Evolutionary conservation across 495 filamentous ascomycete genomes (phyloP).

Genomic region (Halenospora varia): DNA sequence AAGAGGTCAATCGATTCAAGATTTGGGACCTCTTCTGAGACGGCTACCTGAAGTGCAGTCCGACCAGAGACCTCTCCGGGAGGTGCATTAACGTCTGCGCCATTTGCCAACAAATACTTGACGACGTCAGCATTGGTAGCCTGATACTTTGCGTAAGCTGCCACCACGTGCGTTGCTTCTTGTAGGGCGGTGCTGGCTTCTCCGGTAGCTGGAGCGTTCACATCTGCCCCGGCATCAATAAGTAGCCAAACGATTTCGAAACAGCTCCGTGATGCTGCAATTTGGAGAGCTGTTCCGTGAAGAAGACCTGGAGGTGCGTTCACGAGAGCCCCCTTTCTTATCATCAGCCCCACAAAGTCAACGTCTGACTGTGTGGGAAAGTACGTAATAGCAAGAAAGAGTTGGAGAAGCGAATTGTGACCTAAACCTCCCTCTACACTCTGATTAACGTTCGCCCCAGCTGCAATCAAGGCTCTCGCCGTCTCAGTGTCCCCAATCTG

Average conservation of each 20-base stretch:
- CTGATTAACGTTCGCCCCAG: neutral
- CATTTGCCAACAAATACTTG: conserved; percentile 18
- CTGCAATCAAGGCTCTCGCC: neutral
- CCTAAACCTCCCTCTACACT: neutral
- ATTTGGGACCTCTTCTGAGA: neutral
- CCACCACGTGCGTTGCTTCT: conserved; percentile 2
- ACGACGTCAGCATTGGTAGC: conserved; percentile 7
- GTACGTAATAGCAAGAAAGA: neutral
- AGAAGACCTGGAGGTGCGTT: conserved; percentile 11
- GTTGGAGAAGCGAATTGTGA: neutral
- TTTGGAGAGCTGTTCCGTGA: conserved; percentile 19
- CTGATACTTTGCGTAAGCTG: neutral
- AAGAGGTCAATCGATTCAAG: neutral
- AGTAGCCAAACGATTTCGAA: conserved; percentile 21
- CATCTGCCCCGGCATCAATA: conserved; percentile 22
- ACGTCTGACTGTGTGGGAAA: neutral
- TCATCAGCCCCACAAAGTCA: neutral
- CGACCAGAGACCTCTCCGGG: conserved; percentile 19
- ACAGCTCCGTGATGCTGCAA: conserved; percentile 5
- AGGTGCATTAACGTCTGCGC: conserved; percentile 22
- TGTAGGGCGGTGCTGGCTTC: conserved; percentile 7
- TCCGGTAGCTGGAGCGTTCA: conserved; percentile 27
- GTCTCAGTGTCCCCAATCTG: neutral
- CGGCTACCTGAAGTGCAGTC: conserved; percentile 9
- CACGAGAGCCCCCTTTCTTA: conserved; percentile 17